Conservation (phyloP, 192 early-diverging fungal species). For the Coemansia reversa region DNA sequence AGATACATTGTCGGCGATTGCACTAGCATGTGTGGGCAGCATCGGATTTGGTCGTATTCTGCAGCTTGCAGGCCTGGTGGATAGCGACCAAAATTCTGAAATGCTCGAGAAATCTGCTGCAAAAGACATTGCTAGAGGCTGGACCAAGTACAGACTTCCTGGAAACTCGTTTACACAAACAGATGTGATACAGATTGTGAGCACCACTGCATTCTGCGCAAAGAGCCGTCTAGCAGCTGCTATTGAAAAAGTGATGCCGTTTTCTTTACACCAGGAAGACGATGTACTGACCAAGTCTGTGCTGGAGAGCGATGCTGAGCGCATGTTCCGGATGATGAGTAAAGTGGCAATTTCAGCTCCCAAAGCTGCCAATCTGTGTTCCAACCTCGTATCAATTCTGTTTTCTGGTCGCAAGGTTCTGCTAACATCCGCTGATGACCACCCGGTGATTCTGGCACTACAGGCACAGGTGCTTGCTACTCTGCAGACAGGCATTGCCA, state of each 20-base stretch:
- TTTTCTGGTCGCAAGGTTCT: slow-evolving; percentile 5
- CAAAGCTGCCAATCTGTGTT: slow-evolving; percentile 13
- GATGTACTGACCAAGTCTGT: neutral
- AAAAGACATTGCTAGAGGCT: neutral
- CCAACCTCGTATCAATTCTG: slow-evolving; percentile 9
- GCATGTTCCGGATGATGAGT: slow-evolving; percentile 47
- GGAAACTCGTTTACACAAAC: neutral
- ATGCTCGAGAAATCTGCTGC: neutral
- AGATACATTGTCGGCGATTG: slow-evolving; percentile 17
- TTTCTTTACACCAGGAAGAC: neutral
- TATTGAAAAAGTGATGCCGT: neutral
- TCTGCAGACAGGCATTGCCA: slow-evolving; percentile 7
- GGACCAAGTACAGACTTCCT: neutral
- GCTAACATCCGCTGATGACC: neutral
- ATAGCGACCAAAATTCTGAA: neutral
- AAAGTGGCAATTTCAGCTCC: slow-evolving; percentile 23
- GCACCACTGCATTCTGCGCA: slow-evolving; percentile 5
- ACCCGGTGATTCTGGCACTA: slow-evolving; percentile 5
- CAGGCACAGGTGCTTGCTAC: slow-evolving; percentile 15
- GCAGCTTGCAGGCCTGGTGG: slow-evolving; percentile 13
- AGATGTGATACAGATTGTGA: slow-evolving; percentile 10
- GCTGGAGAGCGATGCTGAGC: slow-evolving; percentile 31
- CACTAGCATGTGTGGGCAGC: slow-evolving; percentile 18
- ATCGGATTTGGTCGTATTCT: slow-evolving; percentile 21
- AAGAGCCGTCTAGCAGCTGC: slow-evolving; percentile 14